phyloP scores from a whole-genome alignment of 2,329 filamentous ascomycete species.

The Onygena corvina region DNA sequence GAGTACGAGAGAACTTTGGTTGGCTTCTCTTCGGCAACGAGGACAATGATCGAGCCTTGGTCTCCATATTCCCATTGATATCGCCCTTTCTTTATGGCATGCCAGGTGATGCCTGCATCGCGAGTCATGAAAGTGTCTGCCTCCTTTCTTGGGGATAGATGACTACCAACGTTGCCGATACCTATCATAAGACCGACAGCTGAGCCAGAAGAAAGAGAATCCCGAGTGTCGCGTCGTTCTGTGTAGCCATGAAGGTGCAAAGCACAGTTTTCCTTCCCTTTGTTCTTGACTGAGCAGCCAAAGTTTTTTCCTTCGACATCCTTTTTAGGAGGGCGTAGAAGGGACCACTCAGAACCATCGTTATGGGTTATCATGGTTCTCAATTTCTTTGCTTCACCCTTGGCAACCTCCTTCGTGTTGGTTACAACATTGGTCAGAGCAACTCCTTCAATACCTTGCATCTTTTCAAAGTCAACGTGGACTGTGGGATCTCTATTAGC shows the following conservation, averaged over 20 bases:
- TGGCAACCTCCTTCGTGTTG: conserved; percentile 54
- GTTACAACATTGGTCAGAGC: conserved; percentile 73
- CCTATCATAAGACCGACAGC: conserved; percentile 86
- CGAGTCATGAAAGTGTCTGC: conserved; percentile 82
- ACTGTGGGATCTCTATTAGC: conserved; percentile 69
- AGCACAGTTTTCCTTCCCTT: conserved; percentile 54
- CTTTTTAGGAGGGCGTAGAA: conserved; percentile 57
- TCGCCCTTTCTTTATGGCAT: conserved; percentile 67
- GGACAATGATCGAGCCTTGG: conserved; percentile 81
- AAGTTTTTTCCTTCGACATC: conserved; percentile 62
- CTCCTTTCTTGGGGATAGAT: conserved; percentile 54
- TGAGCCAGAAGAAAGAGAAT: conserved; percentile 77
- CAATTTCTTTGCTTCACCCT: conserved; percentile 60
- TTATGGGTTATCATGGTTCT: conserved; percentile 93
- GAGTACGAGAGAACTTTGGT: conserved; percentile 64
- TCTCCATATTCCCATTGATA: conserved; percentile 96
- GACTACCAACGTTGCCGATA: conserved; percentile 75
- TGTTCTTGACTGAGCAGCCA: conserved; percentile 48
- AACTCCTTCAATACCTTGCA: conserved; percentile 82
- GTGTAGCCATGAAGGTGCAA: conserved; percentile 94
- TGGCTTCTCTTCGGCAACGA: conserved; percentile 59
- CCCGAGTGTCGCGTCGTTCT: conserved; percentile 66
- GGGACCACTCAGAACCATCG: conserved; percentile 78
- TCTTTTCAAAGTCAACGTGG: conserved; percentile 93
- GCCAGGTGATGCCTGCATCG: conserved; percentile 86